Percentiles rank a stretch among this genome's conserved stretches.
phyloP scores from a whole-genome alignment of 768 basidiomycete genomes.

The Dentipellis sp. region DNA sequence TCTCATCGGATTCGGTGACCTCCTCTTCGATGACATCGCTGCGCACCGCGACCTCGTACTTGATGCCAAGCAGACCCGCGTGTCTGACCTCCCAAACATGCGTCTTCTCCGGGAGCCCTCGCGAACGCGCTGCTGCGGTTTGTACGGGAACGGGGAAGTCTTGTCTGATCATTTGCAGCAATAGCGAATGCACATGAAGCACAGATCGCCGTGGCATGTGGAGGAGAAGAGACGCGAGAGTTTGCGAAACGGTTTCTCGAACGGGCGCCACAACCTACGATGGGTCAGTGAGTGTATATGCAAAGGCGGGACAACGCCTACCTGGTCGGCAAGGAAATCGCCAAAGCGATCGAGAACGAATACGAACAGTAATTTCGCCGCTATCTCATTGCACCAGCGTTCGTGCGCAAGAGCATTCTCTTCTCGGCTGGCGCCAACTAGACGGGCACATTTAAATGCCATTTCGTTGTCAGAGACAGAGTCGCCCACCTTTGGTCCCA shows the following conservation, averaged over 20 bases:
- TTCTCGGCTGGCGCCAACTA: conserved; percentile 40
- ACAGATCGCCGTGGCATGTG: conserved; percentile 83
- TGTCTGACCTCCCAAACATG: conserved; percentile 97
- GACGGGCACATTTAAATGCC: neutral
- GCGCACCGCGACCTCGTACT: conserved; percentile 95
- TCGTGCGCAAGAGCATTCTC: conserved; percentile 68
- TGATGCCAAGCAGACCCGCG: conserved; percentile 94
- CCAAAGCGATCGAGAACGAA: conserved; percentile 97
- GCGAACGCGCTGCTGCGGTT: conserved; percentile 18
- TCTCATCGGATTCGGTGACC: conserved; percentile 1
- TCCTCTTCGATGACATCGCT: conserved; percentile 62
- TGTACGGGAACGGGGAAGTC: conserved; percentile 46
- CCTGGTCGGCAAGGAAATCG: conserved; percentile 93
- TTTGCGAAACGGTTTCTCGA: conserved; percentile 92
- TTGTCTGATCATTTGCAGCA: conserved; percentile 92
- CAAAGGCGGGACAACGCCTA: conserved; percentile 12
- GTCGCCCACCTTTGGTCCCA: conserved; percentile 62
- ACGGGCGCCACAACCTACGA: conserved; percentile 85
- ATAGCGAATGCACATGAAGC: conserved; percentile 68
- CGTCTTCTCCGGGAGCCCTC: conserved; percentile 25
- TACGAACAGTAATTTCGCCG: conserved; percentile 78
- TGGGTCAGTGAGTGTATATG: too few species aligned
- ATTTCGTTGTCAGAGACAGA: neutral
- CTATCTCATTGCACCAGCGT: conserved; percentile 84
- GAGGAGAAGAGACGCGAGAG: conserved; percentile 79